Evolutionary conservation across 805 yeast species (phyloP).

Genomic region (Cyberlindnera amylophila): DNA sequence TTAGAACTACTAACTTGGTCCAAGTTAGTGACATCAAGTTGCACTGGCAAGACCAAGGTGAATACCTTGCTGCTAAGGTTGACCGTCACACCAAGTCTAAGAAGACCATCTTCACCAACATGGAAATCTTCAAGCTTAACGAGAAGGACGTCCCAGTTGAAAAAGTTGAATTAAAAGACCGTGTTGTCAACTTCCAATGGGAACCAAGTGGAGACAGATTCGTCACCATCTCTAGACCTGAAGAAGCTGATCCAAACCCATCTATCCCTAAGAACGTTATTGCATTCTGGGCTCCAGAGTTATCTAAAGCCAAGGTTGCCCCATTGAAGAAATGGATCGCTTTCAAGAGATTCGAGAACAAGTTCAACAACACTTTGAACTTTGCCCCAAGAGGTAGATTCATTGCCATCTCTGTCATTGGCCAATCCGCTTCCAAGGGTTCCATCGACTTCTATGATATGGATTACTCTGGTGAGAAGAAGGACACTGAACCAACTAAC

Average conservation of each 20-base stretch:
- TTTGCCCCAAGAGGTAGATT: conserved; percentile 96
- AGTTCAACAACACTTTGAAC: conserved; percentile 64
- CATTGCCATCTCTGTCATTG: conserved; percentile 47
- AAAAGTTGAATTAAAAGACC: conserved; percentile 87
- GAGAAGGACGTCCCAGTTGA: conserved; percentile 95
- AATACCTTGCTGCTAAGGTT: conserved; percentile 85
- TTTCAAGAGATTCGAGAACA: conserved; percentile 55
- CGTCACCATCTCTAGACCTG: conserved; percentile 65
- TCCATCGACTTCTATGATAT: conserved; percentile 83
- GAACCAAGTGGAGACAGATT: conserved; percentile 92
- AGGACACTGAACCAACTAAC: conserved; percentile 38
- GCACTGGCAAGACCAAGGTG: conserved; percentile 91
- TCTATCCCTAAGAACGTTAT: conserved; percentile 63
- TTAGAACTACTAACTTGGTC: conserved; percentile 90
- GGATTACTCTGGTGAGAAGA: conserved; percentile 71
- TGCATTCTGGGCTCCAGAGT: conserved; percentile 81
- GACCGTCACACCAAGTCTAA: conserved; percentile 95
- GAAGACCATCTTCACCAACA: conserved; percentile 85
- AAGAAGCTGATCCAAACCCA: conserved; percentile 48
- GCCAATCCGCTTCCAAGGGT: conserved; percentile 47
- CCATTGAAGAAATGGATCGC: conserved; percentile 52
- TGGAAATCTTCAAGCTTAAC: conserved; percentile 83
- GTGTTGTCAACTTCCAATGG: conserved; percentile 88
- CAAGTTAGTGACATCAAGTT: conserved; percentile 88
- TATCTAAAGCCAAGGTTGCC: conserved; percentile 39